Percentiles rank a stretch among this genome's conserved stretches.
These are phyloP conservation scores for Dothideomycetidae sp. DNA, from an alignment of 2,329 filamentous ascomycete genomes.

Conservation along the genomic window DNA sequence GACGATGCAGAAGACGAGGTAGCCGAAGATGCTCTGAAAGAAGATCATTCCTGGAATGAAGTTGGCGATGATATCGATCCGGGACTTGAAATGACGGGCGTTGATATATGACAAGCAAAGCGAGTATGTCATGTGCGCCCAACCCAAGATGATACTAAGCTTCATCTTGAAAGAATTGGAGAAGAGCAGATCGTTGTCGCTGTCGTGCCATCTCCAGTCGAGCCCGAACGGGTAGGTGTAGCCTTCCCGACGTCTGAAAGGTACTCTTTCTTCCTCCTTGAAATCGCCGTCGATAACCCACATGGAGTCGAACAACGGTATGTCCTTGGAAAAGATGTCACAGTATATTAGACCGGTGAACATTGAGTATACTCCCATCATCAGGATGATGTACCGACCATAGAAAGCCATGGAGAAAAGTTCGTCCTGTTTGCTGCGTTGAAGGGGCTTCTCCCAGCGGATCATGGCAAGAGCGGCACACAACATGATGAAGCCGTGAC, in stretches of 20 bases:
- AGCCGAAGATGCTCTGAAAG: conserved; percentile 98
- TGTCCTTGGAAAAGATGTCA: conserved; percentile 86
- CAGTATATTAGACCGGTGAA: conserved; percentile 98
- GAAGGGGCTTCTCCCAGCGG: conserved; percentile 78
- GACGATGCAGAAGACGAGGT: conserved; percentile 82
- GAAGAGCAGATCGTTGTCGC: conserved; percentile 90
- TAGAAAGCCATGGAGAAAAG: conserved; percentile 98
- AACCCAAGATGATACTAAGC: conserved; percentile 92
- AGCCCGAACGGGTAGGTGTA: conserved; percentile 93
- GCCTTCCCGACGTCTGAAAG: conserved; percentile 47
- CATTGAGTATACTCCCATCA: conserved; percentile 95
- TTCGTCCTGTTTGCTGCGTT: conserved; percentile 82
- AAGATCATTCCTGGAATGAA: conserved; percentile 98
- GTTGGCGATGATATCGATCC: conserved; percentile 93
- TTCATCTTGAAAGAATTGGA: conserved; percentile 99
- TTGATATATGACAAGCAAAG: conserved; percentile 88
- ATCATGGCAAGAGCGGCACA: conserved; percentile 80
- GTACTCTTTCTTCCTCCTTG: conserved; percentile 48
- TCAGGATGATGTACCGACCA: conserved; percentile 91
- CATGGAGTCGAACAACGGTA: conserved; percentile 76
- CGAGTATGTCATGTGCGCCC: conserved; percentile 98
- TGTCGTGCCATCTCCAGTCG: conserved; percentile 92
- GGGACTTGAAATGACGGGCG: conserved; percentile 83
- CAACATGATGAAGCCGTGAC: conserved; percentile 84
- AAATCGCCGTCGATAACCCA: conserved; percentile 70